phyloP scores from a whole-genome alignment of 78 protist species.

The Dictyostelium firmibasis region DNA sequence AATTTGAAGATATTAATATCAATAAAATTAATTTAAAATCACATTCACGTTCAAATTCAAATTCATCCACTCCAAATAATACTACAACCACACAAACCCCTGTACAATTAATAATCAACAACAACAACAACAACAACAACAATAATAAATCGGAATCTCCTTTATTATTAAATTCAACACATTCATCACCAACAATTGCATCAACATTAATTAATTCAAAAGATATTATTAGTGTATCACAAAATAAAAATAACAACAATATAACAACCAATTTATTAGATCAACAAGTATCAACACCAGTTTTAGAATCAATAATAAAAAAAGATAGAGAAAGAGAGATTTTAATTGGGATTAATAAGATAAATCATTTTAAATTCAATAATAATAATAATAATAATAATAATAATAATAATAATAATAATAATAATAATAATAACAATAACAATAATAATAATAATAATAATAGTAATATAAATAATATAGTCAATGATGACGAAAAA shows the following conservation, averaged over 20 bases:
- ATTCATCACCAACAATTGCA: slow-evolving; percentile 8
- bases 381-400: slow-evolving; percentile 3
- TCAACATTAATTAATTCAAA: background rate
- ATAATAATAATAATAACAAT: no score
- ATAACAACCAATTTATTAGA: background rate
- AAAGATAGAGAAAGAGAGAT: slow-evolving; percentile 47
- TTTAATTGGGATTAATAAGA: slow-evolving; percentile 60
- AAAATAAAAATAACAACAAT: background rate
- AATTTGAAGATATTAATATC: background rate
- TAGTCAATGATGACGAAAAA: background rate
- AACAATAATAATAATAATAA: slow-evolving; percentile 27
- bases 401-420: background rate
- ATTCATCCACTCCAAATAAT: background rate
- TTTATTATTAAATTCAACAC: background rate
- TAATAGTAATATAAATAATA: slow-evolving; percentile 16
- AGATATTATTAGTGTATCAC: background rate
- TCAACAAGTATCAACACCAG: background rate
- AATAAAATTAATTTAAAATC: background rate
- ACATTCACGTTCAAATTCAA: background rate
- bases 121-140: background rate
- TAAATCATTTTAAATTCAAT: background rate
- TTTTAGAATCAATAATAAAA: background rate
- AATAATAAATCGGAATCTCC: background rate
- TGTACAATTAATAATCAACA: background rate
- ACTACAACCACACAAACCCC: background rate